Evolutionary conservation across 352 stramenopile species (phyloP).

Genomic region (Pythium dissimile): DNA sequence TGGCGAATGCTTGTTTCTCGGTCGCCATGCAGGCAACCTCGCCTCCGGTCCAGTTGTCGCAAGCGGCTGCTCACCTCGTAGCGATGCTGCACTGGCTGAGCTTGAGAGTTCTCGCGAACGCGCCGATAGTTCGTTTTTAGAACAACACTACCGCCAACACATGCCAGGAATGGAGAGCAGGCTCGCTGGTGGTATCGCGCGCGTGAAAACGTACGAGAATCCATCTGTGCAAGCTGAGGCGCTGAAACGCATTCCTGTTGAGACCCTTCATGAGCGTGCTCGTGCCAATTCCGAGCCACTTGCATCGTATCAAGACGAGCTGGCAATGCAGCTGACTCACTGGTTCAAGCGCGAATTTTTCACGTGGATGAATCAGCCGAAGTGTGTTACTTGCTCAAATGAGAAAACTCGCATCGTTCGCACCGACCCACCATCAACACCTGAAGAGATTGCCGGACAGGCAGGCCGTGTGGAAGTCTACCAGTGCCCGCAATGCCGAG

Average conservation of each 20-base stretch:
- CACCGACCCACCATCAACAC: constrained; percentile 41
- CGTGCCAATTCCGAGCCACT: constrained; percentile 46
- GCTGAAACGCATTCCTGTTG: constrained; percentile 60
- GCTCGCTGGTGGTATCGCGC: constrained; percentile 44
- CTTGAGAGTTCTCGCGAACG: constrained; percentile 16
- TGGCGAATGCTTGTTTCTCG: constrained; percentile 66
- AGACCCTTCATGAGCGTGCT: constrained; percentile 59
- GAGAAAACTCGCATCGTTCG: constrained; percentile 42
- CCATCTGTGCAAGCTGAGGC: constrained; percentile 64
- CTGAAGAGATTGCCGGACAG: constrained; percentile 54
- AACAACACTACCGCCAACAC: constrained; percentile 41
- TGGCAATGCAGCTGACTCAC: constrained; percentile 69
- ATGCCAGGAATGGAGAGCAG: constrained; percentile 44
- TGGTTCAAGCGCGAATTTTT: constrained; percentile 93
- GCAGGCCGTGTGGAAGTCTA: constrained; percentile 88
- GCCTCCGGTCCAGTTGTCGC: constrained; percentile 6
- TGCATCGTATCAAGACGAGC: constrained; percentile 55
- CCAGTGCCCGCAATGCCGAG: constrained; percentile 50
- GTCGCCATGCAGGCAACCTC: constrained; percentile 26
- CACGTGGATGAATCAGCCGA: constrained; percentile 85
- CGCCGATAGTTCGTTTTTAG: constrained; percentile 33
- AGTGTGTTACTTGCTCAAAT: constrained; percentile 49
- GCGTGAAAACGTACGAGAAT: constrained; percentile 62
- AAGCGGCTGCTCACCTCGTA: not conserved
- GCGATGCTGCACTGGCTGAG: constrained; percentile 5